phyloP scores from a whole-genome alignment of 371 early-diverging fungal species.

The Mortierella sp. region DNA sequence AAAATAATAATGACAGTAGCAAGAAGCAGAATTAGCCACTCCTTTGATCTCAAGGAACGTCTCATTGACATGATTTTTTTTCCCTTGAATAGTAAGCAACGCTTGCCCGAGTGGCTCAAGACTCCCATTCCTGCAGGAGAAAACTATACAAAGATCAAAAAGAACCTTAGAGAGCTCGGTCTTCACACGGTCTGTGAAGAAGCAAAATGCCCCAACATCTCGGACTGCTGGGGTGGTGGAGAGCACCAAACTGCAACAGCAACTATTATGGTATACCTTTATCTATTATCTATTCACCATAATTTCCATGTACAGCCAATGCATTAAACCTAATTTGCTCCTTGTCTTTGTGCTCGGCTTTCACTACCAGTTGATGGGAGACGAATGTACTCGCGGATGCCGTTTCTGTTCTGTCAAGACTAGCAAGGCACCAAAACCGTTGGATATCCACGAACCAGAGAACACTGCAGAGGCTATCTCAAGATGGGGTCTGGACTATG shows the following conservation, averaged over 20 bases:
- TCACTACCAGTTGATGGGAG: constrained; percentile 90
- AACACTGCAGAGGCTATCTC: constrained; percentile 95
- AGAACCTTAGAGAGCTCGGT: constrained; percentile 91
- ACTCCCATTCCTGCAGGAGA: constrained; percentile 92
- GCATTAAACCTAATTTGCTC: not conserved
- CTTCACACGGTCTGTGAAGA: constrained; percentile 96
- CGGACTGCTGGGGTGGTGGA: constrained; percentile 98
- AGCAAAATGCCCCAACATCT: constrained; percentile 97
- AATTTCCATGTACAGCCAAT: not conserved
- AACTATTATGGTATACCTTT: constrained; percentile 88
- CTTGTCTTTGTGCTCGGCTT: not conserved
- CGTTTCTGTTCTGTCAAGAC: constrained; percentile 99
- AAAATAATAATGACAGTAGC: not conserved
- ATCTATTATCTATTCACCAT: no score
- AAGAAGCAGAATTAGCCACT: not conserved
- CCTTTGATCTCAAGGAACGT: not conserved
- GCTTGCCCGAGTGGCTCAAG: constrained; percentile 95
- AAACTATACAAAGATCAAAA: constrained; percentile 86
- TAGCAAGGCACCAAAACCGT: constrained; percentile 85
- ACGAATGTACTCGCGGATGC: constrained; percentile 98
- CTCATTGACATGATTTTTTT: not conserved
- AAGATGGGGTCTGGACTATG: constrained; percentile 97
- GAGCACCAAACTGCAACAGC: constrained; percentile 97
- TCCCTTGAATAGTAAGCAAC: constrained; percentile 65
- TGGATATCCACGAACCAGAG: constrained; percentile 95